A percentile compares a stretch with the other conserved stretches of the same genome.
Conservation (phyloP, 2,329 filamentous ascomycete genomes). For the Aspergillus brasiliensis region DNA sequence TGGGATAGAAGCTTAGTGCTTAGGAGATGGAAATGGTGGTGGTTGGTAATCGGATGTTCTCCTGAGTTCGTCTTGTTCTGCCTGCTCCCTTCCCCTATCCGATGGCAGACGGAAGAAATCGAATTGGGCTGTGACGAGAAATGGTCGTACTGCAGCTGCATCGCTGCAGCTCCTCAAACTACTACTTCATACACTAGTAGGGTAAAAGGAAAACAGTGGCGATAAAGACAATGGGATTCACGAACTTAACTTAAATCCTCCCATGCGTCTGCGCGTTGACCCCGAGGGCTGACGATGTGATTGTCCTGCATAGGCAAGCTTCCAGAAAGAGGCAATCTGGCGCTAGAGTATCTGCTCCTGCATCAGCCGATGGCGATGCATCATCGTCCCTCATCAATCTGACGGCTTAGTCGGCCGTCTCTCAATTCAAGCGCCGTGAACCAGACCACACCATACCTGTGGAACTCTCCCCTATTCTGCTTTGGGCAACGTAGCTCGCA, state of each 20-base stretch:
- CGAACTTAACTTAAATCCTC: not conserved
- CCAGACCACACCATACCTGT: constrained; percentile 2
- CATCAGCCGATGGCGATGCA: constrained; percentile 1
- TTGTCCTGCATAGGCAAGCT: constrained; percentile 4
- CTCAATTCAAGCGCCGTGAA: not conserved
- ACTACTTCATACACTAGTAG: not conserved
- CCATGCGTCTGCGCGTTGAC: not conserved
- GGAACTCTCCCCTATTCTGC: constrained; percentile 4
- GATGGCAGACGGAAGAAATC: not conserved
- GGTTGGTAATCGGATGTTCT: not conserved
- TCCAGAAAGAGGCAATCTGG: constrained; percentile 2
- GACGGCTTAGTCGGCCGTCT: not conserved
- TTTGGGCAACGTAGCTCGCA: not conserved
- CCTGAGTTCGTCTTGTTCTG: not conserved
- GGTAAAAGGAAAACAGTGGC: not conserved
- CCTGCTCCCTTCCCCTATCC: not conserved
- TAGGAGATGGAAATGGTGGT: not conserved
- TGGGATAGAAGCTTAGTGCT: not conserved
- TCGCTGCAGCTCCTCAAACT: not conserved
- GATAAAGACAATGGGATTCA: not conserved
- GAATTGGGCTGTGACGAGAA: not conserved
- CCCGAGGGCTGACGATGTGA: not conserved
- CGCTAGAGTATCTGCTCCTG: constrained; percentile 2
- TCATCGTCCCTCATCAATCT: constrained; percentile 1
- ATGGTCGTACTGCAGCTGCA: not conserved